Base-by-base conservation (phyloP, 441 rosid species). In the Corymbia calophylla region DNA sequence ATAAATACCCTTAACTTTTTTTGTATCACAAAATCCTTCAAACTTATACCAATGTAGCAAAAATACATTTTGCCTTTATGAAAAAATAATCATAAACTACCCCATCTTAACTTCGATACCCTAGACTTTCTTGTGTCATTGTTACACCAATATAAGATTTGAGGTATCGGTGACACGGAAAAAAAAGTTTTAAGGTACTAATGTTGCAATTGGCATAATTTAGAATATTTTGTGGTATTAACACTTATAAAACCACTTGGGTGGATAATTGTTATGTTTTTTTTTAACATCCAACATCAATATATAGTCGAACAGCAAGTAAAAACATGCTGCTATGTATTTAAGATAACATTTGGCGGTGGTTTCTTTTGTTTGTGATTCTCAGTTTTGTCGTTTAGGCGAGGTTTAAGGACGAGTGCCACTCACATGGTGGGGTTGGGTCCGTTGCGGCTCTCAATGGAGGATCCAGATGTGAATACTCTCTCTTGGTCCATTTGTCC, bases 381-480 rank as follows among this genome's bases (percentile, higher is more conserved):
- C 8, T 70, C 9, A 18, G 23, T 70, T 32, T 32, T 70, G 81
- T 70, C 81, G 81, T 35, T 68, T 2, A 64, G 81, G 51, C 21
- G 39, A 49, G 53, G 32, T 60, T 49, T 18, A 29, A 68, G 90
- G 86, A 82, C 84, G 80, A 82, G 88, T 89, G 93, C 77, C 84
- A 4, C 87, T 90, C 94, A 89, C 95, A 54, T 93, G 94, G 94
- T 88, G 90, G 94, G 94, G 93, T 80, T 85, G 64, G 86, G 9
- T 53, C 84, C 85, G 87, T 64, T 88, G 81, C 81, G 81, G 81
- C 44, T 70, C 81, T 35, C 35, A 70, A 70, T 35, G 81, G 81
- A 35, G 48, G 81, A 70, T 70, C 12, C 15, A 2, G 27, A 18
- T 35, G 48, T 21, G 14, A 39, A 39, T 19, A 3, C 48, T 70